phyloP scores from a whole-genome alignment of 352 stramenopile genomes.

The Pythium phragmitis region DNA sequence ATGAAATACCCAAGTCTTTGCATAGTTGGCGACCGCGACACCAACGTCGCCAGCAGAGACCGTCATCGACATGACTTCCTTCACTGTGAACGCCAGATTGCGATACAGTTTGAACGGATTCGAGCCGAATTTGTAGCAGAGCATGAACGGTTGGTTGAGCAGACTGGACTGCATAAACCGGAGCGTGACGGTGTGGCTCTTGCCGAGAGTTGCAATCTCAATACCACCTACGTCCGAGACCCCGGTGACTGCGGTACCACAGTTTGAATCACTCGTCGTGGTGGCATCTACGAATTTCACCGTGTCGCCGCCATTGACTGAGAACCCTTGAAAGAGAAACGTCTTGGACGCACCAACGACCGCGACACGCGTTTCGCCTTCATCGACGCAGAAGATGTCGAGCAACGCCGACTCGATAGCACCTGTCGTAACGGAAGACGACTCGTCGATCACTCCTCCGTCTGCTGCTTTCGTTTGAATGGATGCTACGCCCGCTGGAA shows the following conservation, averaged over 20 bases:
- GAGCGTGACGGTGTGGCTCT: constrained; percentile 25
- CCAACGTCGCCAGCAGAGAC: constrained; percentile 32
- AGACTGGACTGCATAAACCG: constrained; percentile 50
- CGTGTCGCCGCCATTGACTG: constrained; percentile 38
- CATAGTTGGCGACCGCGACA: constrained; percentile 49
- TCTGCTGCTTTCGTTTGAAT: constrained; percentile 37
- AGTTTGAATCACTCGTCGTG: constrained; percentile 57
- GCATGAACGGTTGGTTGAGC: constrained; percentile 36
- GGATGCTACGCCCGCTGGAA: constrained; percentile 28
- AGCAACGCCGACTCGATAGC: constrained; percentile 41
- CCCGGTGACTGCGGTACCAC: constrained; percentile 33
- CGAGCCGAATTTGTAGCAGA: constrained; percentile 73
- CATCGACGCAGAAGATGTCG: constrained; percentile 31
- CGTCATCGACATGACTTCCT: constrained; percentile 40
- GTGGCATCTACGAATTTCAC: constrained; percentile 67
- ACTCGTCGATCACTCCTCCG: constrained; percentile 49
- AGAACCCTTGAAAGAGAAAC: constrained; percentile 49
- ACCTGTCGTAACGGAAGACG: constrained; percentile 29
- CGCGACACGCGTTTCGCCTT: constrained; percentile 45
- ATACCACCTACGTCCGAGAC: constrained; percentile 56
- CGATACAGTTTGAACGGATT: constrained; percentile 72
- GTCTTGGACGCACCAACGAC: constrained; percentile 47
- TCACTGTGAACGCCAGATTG: constrained; percentile 46
- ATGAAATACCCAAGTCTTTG: constrained; percentile 52
- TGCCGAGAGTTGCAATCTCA: constrained; percentile 29